Percentiles rank a stretch among this genome's conserved stretches.
These are phyloP conservation scores for Jimgerdemannia flammicorona DNA, from an alignment of 192 early-diverging fungal species.

Conservation along the genomic window DNA sequence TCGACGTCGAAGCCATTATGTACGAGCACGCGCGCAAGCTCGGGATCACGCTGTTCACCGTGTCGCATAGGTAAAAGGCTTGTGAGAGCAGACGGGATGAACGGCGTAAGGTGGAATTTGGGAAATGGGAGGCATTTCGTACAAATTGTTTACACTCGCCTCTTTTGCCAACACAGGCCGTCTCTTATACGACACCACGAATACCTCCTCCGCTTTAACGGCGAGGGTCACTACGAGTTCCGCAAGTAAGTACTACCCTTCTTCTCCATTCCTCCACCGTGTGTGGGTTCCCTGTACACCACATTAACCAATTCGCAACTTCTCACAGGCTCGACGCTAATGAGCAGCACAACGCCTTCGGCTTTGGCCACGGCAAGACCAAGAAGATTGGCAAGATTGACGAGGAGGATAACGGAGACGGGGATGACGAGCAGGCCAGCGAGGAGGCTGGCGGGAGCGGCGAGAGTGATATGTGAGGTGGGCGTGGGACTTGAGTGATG, in stretches of 20 bases:
- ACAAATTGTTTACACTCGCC: not conserved
- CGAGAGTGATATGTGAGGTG: too few species aligned
- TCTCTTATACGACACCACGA: constrained; percentile 50
- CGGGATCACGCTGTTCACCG: constrained; percentile 62
- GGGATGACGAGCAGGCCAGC: constrained; percentile 32
- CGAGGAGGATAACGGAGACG: constrained; percentile 21
- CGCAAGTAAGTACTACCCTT: constrained; percentile 29
- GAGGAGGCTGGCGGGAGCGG: too few species aligned
- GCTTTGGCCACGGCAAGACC: constrained; percentile 48
- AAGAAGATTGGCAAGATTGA: constrained; percentile 36
- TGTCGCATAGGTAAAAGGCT: constrained; percentile 43
- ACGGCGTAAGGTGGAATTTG: too few species aligned
- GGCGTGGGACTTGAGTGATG: too few species aligned
- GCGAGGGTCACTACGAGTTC: constrained; percentile 60
- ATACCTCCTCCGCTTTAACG: constrained; percentile 58
- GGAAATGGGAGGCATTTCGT: not conserved
- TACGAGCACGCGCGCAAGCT: constrained; percentile 51
- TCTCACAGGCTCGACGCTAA: constrained; percentile 37
- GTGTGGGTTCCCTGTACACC: not conserved
- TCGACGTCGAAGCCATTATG: constrained; percentile 79
- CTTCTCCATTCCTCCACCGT: not conserved
- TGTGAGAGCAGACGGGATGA: not conserved
- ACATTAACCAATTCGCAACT: not conserved
- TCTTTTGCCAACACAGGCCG: constrained; percentile 7
- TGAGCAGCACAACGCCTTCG: constrained; percentile 38